Evolutionary conservation across 2,329 filamentous ascomycete species (phyloP).

Genomic region (Hypocrella siamensis): DNA sequence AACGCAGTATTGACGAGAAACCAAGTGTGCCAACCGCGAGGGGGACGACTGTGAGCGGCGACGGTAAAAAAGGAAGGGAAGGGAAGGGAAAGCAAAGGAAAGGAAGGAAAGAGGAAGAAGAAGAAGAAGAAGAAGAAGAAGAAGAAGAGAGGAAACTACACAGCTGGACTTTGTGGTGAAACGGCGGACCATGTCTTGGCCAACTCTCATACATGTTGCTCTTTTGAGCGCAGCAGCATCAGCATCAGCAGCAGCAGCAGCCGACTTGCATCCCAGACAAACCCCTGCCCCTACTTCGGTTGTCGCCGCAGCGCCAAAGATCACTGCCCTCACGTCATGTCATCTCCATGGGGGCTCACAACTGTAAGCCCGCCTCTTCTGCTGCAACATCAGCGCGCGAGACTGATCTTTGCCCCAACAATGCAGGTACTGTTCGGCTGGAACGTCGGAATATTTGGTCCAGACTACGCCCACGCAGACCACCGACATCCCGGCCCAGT

Average conservation of each 20-base stretch:
- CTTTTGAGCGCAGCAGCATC: conserved; percentile 1
- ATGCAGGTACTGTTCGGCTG: conserved; percentile 29
- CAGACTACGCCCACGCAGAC: conserved; percentile 35
- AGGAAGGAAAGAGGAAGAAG: background rate
- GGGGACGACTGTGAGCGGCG: too few relatives aligned
- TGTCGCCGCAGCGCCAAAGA: conserved; percentile 6
- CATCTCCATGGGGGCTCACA: conserved; percentile 22
- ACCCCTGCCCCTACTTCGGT: conserved; percentile 14
- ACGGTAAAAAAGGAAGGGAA: too few relatives aligned
- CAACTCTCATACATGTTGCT: conserved; percentile 1
- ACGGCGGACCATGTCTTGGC: background rate
- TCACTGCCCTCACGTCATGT: conserved; percentile 24
- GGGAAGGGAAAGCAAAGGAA: too few relatives aligned
- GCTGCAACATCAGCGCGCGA: too few relatives aligned
- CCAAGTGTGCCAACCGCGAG: too few relatives aligned
- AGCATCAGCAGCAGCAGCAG: too few relatives aligned
- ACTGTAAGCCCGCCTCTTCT: too few relatives aligned
- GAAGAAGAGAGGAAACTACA: background rate
- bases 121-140: background rate
- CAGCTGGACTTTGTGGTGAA: too few relatives aligned
- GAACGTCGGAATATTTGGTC: conserved; percentile 25
- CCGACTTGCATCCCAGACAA: conserved; percentile 13
- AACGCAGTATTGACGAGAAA: too few relatives aligned
- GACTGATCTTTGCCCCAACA: conserved; percentile 8
- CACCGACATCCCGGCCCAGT: conserved; percentile 39